Percentiles rank a stretch among this genome's conserved stretches.
Conservation (phyloP, 2,329 filamentous ascomycete genomes). For the Stagonosporopsis tanaceti region DNA sequence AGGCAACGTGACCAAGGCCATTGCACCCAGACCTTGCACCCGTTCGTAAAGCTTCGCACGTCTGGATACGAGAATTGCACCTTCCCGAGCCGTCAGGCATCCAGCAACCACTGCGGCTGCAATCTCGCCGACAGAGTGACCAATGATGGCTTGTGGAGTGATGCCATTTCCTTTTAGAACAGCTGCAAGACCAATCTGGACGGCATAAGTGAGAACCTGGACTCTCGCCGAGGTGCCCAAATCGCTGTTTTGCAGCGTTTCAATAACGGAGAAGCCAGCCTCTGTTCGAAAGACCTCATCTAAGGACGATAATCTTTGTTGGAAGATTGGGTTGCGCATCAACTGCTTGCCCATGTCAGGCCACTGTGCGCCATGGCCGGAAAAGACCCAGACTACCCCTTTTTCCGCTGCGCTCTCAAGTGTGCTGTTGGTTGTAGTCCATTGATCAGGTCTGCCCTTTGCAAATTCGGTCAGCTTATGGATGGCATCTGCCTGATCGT, state of each 20-base stretch:
- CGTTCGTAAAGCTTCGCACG: conserved; percentile 45
- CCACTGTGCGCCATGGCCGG: conserved; percentile 57
- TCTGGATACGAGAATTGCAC: conserved; percentile 46
- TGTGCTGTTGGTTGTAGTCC: conserved; percentile 17
- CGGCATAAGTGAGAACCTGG: conserved; percentile 48
- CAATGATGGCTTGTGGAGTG: conserved; percentile 49
- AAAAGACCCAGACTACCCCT: conserved; percentile 51
- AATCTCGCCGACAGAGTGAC: conserved; percentile 55
- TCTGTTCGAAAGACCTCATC: conserved; percentile 34
- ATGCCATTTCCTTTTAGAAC: conserved; percentile 44
- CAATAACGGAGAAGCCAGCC: conserved; percentile 26
- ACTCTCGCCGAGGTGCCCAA: conserved; percentile 39
- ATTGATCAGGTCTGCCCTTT: conserved; percentile 15
- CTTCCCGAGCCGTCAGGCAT: conserved; percentile 46
- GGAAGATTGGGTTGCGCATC: conserved; percentile 35
- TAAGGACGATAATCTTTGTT: conserved; percentile 31
- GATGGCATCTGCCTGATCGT: conserved; percentile 29
- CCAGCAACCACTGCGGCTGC: conserved; percentile 45
- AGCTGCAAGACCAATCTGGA: conserved; percentile 47
- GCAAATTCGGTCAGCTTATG: conserved; percentile 25
- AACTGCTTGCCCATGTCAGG: conserved; percentile 53
- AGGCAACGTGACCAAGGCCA: conserved; percentile 46
- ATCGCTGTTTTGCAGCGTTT: conserved; percentile 26
- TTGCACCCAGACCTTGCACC: conserved; percentile 42
- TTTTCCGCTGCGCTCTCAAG: conserved; percentile 23